Evolutionary conservation across 129 eudicot genomes (phyloP), one percentile per base, ranked within the genome.

Genomic region (Calendula officinalis): DNA sequence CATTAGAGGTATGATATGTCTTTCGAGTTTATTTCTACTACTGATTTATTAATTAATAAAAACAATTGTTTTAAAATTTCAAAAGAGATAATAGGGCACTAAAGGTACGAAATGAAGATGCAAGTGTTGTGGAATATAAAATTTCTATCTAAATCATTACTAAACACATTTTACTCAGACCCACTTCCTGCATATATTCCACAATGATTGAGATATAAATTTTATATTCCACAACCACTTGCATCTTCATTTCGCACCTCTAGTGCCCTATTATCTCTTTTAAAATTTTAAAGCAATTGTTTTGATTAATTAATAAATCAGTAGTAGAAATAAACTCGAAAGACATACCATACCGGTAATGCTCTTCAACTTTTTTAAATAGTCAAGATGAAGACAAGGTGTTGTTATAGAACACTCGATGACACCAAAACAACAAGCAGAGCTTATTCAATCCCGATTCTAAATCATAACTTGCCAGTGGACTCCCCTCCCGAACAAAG

Each of bases 351-450:
- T 8, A 10, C 58, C 57, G 7, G 0, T 3, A 52, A 35, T 27
- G 14, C 14, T 10, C 4, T 5, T 33, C 3, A 10, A 8, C 14
- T 2, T 8, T 4, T 3, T 10, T 30, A 6, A 53, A 10, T 7
- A 53, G 30, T 22, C 37, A 10, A 3, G 3, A 8, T 1, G 13
- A 9, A 5, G 34, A 34, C 1, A 0, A 14, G 36, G 0, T 22
- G 30, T 22, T 22, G 30, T 22, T 22, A 5, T 2, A 42, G 7
- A 7, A 33, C 35, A 52, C 36, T 52, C 48, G 22, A 62, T 2
- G 45, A 71, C 64, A 51, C 70, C 69, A 62, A 71, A 7, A 35
- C 70, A 71, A n/a, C 33, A 15, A 14, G 15, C 9, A 55, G 8
- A 35, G 55, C 39, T 71, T 2, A 1, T 2, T 4, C 4, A 32